Evolutionary conservation across 495 filamentous ascomycete genomes (phyloP).

Genomic region (Xylaria venustula): DNA sequence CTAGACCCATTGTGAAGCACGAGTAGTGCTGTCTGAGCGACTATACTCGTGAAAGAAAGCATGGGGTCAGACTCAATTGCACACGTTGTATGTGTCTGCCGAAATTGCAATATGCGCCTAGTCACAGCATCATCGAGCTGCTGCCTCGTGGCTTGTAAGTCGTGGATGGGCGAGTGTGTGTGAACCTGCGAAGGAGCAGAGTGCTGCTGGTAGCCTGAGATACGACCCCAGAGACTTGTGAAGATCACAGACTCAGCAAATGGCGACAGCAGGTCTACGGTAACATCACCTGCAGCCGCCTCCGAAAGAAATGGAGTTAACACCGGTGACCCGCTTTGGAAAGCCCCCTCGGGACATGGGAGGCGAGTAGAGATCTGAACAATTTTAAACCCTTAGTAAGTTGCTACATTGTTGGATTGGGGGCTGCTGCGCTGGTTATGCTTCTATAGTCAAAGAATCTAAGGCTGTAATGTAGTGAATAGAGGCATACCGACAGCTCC

Average conservation of each 20-base stretch:
- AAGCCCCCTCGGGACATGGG: slow-evolving; percentile 10
- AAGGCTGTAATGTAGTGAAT: not conserved
- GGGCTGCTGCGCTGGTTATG: too few relatives aligned
- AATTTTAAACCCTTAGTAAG: not conserved
- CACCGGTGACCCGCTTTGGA: slow-evolving; percentile 13
- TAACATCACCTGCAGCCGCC: not conserved
- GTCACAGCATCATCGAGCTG: too few relatives aligned
- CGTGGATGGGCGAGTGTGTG: too few relatives aligned
- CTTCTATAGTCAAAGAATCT: too few relatives aligned
- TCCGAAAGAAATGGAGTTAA: slow-evolving; percentile 13
- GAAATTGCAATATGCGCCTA: too few relatives aligned
- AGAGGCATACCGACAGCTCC: slow-evolving; percentile 13
- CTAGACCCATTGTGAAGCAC: too few relatives aligned
- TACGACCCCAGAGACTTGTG: slow-evolving; percentile 14
- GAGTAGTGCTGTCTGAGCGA: too few relatives aligned
- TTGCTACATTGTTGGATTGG: not conserved
- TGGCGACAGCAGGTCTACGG: not conserved
- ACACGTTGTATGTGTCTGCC: too few relatives aligned
- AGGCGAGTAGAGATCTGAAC: slow-evolving; percentile 14
- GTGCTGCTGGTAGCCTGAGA: slow-evolving; percentile 7
- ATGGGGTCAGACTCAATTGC: too few relatives aligned
- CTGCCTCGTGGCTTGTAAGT: too few relatives aligned
- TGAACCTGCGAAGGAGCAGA: not conserved
- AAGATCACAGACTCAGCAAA: slow-evolving; percentile 16
- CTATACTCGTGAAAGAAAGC: too few relatives aligned